Base-by-base conservation (phyloP, 2,329 filamentous ascomycete genomes). In the Trichoderma oligosporum region DNA sequence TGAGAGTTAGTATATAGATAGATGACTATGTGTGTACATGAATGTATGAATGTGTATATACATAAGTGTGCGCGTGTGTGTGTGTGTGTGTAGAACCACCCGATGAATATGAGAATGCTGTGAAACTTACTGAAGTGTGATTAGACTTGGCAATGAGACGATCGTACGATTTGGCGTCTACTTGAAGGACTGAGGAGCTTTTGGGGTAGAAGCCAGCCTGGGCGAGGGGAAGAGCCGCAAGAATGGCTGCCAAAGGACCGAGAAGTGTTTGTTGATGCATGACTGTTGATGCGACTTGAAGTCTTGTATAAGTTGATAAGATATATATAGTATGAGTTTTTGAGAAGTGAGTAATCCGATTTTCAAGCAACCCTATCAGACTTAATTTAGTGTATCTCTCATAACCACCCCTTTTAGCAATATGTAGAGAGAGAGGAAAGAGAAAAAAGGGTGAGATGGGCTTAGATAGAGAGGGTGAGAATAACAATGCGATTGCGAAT, bases 71-170 rank as follows among this genome's bases (percentile, higher is more conserved):
- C n/a, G n/a, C n/a, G n/a, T n/a, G n/a, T n/a, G n/a, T n/a, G n/a
- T n/a, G n/a, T n/a, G n/a, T 31, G 9, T 27, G 4, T 20, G 22
- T 6, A 20, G 18, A 20, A 8, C 36, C 5, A 3, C 5, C 2
- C n/a, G n/a, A 35, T 35, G 5, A 8, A 35, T n/a, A 35, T 24
- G 8, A 11, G 47, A 51, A 18, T 24, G n/a, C 3, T 11, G 41
- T 11, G 39, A 14, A 9, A 70, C 86, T 71, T 82, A 96, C 92
- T 52, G 91, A 91, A 39, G 91, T 95, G 73, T 97, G 81, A 70
- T 97, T 97, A 25, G 91, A 96, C 69, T 89, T 86, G 45, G 88
- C 84, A 72, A 99, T 91, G 63, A 96, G 76, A 61, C 81, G 82
- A 69, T 93, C 85, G 73, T 95, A 97, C 67, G 81, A 88, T 73